Percentiles rank a stretch among this genome's conserved stretches.
phyloP scores from a whole-genome alignment of 2,329 filamentous ascomycete genomes.

The Fusarium sp. region DNA sequence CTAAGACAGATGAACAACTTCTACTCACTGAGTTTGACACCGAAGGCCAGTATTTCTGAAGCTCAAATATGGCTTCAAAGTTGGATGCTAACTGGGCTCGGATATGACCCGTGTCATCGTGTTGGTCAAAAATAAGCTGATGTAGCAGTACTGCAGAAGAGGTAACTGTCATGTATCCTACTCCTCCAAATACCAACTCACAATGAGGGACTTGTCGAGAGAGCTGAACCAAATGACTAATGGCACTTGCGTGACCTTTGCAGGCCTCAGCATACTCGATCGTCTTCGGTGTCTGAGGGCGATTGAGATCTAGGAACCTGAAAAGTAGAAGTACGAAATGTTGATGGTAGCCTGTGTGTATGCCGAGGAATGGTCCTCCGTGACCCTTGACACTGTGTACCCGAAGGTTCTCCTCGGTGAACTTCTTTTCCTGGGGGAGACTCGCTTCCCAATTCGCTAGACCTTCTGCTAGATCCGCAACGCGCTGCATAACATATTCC shows the following conservation, averaged over 20 bases:
- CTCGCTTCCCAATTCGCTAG: background rate
- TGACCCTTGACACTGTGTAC: constrained; percentile 4
- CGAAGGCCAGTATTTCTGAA: constrained; percentile 9
- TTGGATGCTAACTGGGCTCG: constrained; percentile 9
- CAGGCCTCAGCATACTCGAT: constrained; percentile 10
- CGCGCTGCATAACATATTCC: constrained; percentile 8
- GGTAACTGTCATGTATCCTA: constrained; percentile 9
- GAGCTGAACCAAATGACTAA: constrained; percentile 3
- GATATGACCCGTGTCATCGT: constrained; percentile 6
- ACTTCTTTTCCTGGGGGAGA: constrained; percentile 7
- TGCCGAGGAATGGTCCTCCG: constrained; percentile 10
- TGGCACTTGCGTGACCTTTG: constrained; percentile 1
- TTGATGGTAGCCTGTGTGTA: constrained; percentile 14
- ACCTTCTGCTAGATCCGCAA: constrained; percentile 3
- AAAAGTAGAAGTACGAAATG: constrained; percentile 6
- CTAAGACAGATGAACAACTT: background rate
- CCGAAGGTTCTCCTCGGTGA: constrained; percentile 5
- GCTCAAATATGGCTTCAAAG: constrained; percentile 9
- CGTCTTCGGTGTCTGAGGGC: constrained; percentile 1
- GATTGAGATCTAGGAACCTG: constrained; percentile 6
- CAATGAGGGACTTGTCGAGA: constrained; percentile 12
- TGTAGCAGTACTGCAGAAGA: constrained; percentile 9
- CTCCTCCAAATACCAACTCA: constrained; percentile 4
- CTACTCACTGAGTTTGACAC: constrained; percentile 5
- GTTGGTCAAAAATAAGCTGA: constrained; percentile 4